phyloP scores from a whole-genome alignment of 805 yeast species.

The Candida cerambycidarum region DNA sequence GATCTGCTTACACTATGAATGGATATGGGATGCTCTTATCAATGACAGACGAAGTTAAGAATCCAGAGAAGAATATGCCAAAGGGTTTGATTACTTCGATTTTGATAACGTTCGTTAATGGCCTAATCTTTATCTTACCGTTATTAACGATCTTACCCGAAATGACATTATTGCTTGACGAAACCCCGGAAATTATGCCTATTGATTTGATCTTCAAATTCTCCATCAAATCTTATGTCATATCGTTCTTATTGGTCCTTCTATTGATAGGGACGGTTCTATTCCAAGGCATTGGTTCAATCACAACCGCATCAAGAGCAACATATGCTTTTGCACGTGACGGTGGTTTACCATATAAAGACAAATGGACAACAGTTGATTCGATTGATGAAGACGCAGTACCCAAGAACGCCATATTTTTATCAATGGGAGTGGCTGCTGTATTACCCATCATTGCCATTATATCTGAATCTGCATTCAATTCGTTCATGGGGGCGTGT shows the following conservation, averaged over 20 bases:
- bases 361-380: slow-evolving; percentile 66
- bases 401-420: slow-evolving; percentile 67
- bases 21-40: slow-evolving; percentile 84
- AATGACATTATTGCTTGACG: slow-evolving; percentile 52
- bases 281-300: slow-evolving; percentile 76
- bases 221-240: slow-evolving; percentile 65
- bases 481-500: slow-evolving; percentile 81
- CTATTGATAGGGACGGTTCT: slow-evolving; percentile 67
- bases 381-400: slow-evolving; percentile 53
- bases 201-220: slow-evolving; percentile 73
- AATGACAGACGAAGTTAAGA: slow-evolving; percentile 77
- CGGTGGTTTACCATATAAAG: slow-evolving; percentile 69
- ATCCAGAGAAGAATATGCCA: slow-evolving; percentile 74
- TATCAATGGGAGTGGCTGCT: slow-evolving; percentile 63
- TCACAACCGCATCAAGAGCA: slow-evolving; percentile 80
- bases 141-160: slow-evolving; percentile 72
- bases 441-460: slow-evolving; percentile 64
- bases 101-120: slow-evolving; percentile 62
- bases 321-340: slow-evolving; percentile 83
- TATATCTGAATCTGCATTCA: slow-evolving; percentile 71
- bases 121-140: slow-evolving; percentile 71
- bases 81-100: slow-evolving; percentile 70
- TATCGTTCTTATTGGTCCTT: slow-evolving; percentile 66
- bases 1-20: slow-evolving; percentile 74
- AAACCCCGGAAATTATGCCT: slow-evolving; percentile 67